Evolutionary conservation across 495 filamentous ascomycete genomes (phyloP).

Genomic region (Amphirosellinia nigrospora): DNA sequence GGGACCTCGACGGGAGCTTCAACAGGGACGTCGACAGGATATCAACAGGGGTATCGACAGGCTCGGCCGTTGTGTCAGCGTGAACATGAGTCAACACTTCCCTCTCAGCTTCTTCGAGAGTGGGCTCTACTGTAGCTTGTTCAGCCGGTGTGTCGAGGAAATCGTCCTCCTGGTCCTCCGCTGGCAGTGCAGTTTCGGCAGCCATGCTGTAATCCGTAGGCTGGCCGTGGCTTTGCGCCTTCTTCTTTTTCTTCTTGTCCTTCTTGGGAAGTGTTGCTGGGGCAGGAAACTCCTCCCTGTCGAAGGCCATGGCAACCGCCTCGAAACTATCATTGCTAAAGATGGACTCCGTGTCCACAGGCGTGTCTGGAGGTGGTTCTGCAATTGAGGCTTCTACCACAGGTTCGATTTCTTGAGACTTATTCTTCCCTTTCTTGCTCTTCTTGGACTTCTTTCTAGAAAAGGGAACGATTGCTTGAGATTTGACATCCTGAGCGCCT

Average conservation of each 20-base stretch:
- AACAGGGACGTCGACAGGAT: neutral
- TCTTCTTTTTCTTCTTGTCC: conserved; percentile 34
- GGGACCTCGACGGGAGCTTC: neutral
- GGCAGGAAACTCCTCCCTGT: conserved; percentile 18
- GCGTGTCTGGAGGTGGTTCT: neutral
- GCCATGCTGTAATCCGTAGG: neutral
- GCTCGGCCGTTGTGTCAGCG: neutral
- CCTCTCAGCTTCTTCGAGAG: conserved; percentile 15
- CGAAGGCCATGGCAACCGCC: neutral
- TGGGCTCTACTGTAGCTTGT: neutral
- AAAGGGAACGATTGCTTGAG: conserved; percentile 4
- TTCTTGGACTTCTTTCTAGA: conserved; percentile 36
- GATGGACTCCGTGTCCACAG: neutral
- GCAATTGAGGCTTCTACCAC: neutral
- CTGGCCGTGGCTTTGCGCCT: neutral
- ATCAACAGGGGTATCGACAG: neutral
- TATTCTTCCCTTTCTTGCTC: conserved; percentile 38
- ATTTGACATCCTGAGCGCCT: neutral
- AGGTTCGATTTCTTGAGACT: conserved; percentile 2
- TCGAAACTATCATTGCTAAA: conserved; percentile 12
- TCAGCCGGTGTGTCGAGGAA: conserved; percentile 14
- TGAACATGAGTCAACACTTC: neutral
- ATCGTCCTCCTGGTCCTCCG: conserved; percentile 2
- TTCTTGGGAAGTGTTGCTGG: conserved; percentile 26
- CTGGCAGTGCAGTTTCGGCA: neutral